Evolutionary conservation across 805 yeast species (phyloP).

Genomic region (Candida ovalis): DNA sequence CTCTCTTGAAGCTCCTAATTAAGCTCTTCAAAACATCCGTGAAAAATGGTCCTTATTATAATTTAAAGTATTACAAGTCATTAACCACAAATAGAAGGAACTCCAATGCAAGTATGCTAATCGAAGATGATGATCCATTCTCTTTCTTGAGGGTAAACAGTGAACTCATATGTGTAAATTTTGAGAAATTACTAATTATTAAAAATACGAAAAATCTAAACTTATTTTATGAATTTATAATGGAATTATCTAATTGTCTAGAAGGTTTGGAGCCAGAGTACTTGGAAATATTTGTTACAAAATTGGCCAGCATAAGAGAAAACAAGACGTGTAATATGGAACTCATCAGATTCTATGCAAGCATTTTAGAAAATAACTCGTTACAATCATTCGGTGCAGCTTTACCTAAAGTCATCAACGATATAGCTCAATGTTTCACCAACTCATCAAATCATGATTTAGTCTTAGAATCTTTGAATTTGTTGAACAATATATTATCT

Average conservation of each 20-base stretch:
- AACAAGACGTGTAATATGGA: slow-evolving; percentile 27
- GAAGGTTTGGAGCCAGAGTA: slow-evolving; percentile 24
- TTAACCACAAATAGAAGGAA: slow-evolving; percentile 23
- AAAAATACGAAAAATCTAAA: slow-evolving; percentile 14
- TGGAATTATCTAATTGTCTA: slow-evolving; percentile 25
- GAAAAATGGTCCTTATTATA: slow-evolving; percentile 31
- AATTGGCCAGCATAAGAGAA: slow-evolving; percentile 19
- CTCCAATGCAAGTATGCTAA: slow-evolving; percentile 39
- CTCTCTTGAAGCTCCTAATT: slow-evolving; percentile 43
- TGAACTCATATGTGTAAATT: slow-evolving; percentile 16
- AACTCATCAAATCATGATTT: slow-evolving; percentile 29
- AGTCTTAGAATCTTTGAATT: slow-evolving; percentile 26
- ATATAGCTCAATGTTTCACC: slow-evolving; percentile 18
- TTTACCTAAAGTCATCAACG: slow-evolving; percentile 17
- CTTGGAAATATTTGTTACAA: slow-evolving; percentile 15
- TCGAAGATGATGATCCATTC: slow-evolving; percentile 30
- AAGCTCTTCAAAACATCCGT: slow-evolving; percentile 34
- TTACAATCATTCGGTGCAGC: slow-evolving; percentile 31
- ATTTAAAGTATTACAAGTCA: slow-evolving; percentile 22
- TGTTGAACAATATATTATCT: slow-evolving; percentile 21
- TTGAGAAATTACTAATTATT: slow-evolving; percentile 13
- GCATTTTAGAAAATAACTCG: slow-evolving; percentile 30
- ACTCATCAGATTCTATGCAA: slow-evolving; percentile 34
- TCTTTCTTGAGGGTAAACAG: slow-evolving; percentile 10
- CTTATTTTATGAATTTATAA: slow-evolving; percentile 22